These are phyloP conservation scores for Parmales sp. DNA, from an alignment of 108 stramenopile genomes.

Conservation along the genomic window DNA sequence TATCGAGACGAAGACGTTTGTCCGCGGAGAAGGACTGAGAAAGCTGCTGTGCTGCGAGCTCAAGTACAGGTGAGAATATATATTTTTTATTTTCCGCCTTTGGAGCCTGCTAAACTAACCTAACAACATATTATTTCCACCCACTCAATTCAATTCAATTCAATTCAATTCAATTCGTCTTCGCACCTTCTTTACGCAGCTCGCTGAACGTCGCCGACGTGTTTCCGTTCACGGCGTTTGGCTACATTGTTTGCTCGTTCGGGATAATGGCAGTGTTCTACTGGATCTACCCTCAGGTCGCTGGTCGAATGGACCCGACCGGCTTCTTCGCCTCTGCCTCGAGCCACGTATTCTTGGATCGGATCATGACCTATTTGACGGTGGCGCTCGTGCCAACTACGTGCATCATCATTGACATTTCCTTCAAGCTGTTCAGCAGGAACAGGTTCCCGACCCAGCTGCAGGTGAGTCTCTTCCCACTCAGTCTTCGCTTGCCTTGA, in stretches of 20 bases:
- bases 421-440: background rate
- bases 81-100: no score
- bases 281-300: background rate
- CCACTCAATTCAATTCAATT: no score
- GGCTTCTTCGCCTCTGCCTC: background rate
- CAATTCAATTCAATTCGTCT: no score
- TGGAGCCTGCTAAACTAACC: no score
- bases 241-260: background rate
- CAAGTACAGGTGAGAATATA: no score
- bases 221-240: background rate
- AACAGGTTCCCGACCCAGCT: background rate
- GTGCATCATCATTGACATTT: background rate
- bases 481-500: no score
- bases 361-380: background rate
- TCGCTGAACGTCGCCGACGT: background rate
- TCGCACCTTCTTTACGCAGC: no score
- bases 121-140: no score
- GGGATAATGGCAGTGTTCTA: background rate
- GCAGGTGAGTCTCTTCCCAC: no score
- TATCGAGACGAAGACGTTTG: background rate
- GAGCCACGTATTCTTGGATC: background rate
- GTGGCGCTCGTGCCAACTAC: background rate
- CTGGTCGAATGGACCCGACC: background rate
- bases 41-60: no score
- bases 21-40: background rate